phyloP scores from a whole-genome alignment of 441 rosid species.

The Capsella rubella region DNA sequence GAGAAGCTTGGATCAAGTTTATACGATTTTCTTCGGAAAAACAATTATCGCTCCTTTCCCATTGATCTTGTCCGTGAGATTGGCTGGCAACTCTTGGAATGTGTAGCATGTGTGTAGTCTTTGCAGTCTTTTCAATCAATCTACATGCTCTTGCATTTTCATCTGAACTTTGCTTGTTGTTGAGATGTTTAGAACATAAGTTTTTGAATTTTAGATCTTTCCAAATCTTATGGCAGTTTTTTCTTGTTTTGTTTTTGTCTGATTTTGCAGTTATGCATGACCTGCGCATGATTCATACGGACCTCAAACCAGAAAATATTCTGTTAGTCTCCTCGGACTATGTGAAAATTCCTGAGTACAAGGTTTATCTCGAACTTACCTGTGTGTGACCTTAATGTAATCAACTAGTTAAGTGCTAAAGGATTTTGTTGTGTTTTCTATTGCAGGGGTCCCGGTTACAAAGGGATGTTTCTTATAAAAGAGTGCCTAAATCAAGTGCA shows the following conservation, averaged over 20 bases:
- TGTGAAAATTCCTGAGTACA: constrained; percentile 77
- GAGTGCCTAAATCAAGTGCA: constrained; percentile 83
- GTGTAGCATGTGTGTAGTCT: constrained; percentile 98
- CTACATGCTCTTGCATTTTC: constrained; percentile 33
- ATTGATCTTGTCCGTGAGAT: constrained; percentile 97
- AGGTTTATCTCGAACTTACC: constrained; percentile 47
- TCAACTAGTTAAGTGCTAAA: neutral
- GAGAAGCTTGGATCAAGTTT: constrained; percentile 99
- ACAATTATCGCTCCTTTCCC: constrained; percentile 97
- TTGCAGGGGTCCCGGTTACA: constrained; percentile 61
- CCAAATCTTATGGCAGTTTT: neutral
- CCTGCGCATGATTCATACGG: constrained; percentile 78
- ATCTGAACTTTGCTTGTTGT: constrained; percentile 36
- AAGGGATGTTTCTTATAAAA: constrained; percentile 58
- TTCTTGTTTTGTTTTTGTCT: neutral
- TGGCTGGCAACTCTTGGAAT: constrained; percentile 98
- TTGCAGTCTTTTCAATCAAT: constrained; percentile 52
- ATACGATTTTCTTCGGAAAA: constrained; percentile 97
- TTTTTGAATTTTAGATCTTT: neutral
- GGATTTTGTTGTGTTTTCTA: neutral
- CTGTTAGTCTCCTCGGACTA: constrained; percentile 76
- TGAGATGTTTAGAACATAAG: constrained; percentile 22
- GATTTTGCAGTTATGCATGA: constrained; percentile 85
- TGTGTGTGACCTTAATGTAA: neutral
- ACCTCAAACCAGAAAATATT: constrained; percentile 86